Percentiles rank a stretch among this genome's conserved stretches.
Conservation (phyloP, 2,329 filamentous ascomycete species). For the Fusarium xyrophilum region DNA sequence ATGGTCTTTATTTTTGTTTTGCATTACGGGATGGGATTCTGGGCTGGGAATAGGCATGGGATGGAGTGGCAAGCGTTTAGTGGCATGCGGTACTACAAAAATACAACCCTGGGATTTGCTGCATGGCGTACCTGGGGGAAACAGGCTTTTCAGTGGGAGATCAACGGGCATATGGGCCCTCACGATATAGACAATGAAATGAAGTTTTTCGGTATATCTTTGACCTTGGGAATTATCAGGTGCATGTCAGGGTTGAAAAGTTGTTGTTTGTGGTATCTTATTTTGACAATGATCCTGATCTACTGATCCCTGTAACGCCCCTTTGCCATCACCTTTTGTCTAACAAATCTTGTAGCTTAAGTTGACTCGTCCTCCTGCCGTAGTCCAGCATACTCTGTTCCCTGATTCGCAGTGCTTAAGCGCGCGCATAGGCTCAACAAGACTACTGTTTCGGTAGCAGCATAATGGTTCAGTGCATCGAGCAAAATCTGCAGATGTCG, state of each 20-base stretch:
- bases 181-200: slow-evolving; percentile 26
- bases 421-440: slow-evolving; percentile 86
- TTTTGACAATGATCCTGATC: slow-evolving; percentile 27
- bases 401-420: slow-evolving; percentile 81
- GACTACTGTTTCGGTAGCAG: slow-evolving; percentile 95
- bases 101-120: slow-evolving; percentile 29
- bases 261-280: slow-evolving; percentile 39
- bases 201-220: slow-evolving; percentile 1
- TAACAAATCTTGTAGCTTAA: slow-evolving; percentile 5
- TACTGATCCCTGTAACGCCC: slow-evolving; percentile 36
- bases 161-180: neutral
- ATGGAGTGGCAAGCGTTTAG: slow-evolving; percentile 29
- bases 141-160: slow-evolving; percentile 2
- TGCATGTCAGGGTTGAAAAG: slow-evolving; percentile 11
- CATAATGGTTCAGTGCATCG: slow-evolving; percentile 95
- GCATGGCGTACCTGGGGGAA: slow-evolving; percentile 12
- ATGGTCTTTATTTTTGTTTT: slow-evolving; percentile 23
- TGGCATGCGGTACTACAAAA: slow-evolving; percentile 31
- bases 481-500: slow-evolving; percentile 91
- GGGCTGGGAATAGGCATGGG: slow-evolving; percentile 10
- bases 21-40: slow-evolving; percentile 26
- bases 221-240: neutral
- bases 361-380: slow-evolving; percentile 63
- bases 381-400: slow-evolving; percentile 68
- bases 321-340: neutral